phyloP scores from a whole-genome alignment of 2,329 filamentous ascomycete species.

The Zasmidium angulare region DNA sequence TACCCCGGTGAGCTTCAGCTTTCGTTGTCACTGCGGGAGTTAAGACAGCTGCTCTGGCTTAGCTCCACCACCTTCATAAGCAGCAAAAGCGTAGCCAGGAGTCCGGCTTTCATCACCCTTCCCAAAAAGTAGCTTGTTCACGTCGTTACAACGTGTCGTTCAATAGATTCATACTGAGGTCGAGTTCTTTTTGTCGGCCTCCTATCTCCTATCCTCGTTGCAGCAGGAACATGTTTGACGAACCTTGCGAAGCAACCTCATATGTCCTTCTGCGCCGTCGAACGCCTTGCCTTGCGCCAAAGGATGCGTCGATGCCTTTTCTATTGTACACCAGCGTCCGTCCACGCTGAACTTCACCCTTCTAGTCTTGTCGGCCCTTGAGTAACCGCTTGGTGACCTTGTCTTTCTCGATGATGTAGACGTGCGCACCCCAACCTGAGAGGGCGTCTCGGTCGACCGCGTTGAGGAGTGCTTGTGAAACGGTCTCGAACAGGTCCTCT shows the following conservation, averaged over 20 bases:
- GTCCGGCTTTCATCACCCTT: no score
- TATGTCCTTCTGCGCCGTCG: constrained; percentile 5
- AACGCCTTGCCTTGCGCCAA: constrained; percentile 12
- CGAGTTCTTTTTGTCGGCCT: not conserved
- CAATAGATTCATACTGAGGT: not conserved
- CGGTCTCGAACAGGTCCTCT: constrained; percentile 96
- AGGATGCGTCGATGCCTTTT: constrained; percentile 9
- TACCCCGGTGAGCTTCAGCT: no score
- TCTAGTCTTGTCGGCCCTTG: constrained; percentile 87
- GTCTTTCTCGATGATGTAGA: constrained; percentile 99
- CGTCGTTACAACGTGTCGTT: not conserved
- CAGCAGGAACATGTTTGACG: not conserved
- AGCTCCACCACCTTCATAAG: no score
- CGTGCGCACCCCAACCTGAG: constrained; percentile 96
- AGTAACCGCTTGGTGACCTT: constrained; percentile 99
- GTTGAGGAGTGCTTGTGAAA: constrained; percentile 92
- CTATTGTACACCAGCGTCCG: constrained; percentile 19
- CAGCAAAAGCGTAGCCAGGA: no score
- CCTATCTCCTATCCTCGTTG: not conserved
- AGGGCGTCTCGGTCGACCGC: constrained; percentile 95
- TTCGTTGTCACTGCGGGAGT: no score
- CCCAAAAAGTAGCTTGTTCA: no score
- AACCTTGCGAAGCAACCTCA: not conserved
- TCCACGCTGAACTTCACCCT: not conserved
- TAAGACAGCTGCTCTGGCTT: no score